These are phyloP conservation scores for Lodderomyces beijingensis DNA, from an alignment of 1,139 yeast genomes.

Conservation along the genomic window DNA sequence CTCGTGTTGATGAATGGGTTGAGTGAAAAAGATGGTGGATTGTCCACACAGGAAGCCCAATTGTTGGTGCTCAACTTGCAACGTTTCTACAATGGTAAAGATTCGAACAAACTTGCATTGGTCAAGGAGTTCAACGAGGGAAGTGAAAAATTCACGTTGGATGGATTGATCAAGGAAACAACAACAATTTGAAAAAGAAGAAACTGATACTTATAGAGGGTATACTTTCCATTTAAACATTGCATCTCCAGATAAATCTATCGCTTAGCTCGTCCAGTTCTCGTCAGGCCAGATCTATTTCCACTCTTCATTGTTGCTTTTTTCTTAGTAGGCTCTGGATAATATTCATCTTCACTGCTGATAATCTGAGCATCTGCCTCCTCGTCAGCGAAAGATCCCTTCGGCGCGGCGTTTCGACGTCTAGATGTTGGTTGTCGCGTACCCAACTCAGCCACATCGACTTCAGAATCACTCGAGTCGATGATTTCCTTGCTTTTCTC, in stretches of 20 bases:
- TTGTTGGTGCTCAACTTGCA: conserved; percentile 75
- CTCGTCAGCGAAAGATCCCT: conserved; percentile 7
- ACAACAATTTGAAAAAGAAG: conserved; percentile 46
- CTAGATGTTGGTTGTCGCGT: not conserved
- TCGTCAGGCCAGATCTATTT: no score
- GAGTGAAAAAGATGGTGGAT: conserved; percentile 66
- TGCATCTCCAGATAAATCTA: no score
- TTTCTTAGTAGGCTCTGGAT: conserved; percentile 5
- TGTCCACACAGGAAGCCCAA: conserved; percentile 71
- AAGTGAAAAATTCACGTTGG: conserved; percentile 57
- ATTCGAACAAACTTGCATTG: conserved; percentile 51
- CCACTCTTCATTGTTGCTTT: conserved; percentile 2
- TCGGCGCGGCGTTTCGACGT: conserved; percentile 3
- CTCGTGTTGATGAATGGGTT: conserved; percentile 84
- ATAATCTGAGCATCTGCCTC: conserved; percentile 11
- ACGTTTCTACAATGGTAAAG: conserved; percentile 68
- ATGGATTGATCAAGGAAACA: conserved; percentile 63
- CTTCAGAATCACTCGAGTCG: conserved; percentile 11
- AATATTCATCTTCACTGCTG: conserved; percentile 14
- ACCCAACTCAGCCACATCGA: conserved; percentile 5
- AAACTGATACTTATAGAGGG: no score
- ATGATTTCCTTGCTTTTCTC: conserved; percentile 6
- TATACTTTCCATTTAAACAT: no score
- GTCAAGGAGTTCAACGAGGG: conserved; percentile 71
- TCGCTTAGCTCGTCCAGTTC: no score